These are phyloP conservation scores for Crithidia bombi DNA, from an alignment of 208 protist species.

Conservation along the genomic window DNA sequence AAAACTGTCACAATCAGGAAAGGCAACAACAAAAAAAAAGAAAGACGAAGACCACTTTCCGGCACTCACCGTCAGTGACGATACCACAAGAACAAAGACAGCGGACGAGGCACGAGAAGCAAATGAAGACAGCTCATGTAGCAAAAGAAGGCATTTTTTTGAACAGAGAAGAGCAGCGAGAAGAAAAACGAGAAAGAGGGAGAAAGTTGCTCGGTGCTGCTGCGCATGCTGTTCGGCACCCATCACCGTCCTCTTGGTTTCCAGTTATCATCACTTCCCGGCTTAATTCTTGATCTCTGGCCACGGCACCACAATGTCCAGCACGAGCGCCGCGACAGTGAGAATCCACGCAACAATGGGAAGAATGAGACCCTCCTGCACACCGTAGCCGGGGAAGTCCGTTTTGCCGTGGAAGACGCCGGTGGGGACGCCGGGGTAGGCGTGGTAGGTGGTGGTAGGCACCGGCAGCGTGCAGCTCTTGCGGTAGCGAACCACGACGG, in stretches of 20 bases:
- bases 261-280: not conserved
- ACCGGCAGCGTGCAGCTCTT: slow-evolving; percentile 31
- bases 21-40: slow-evolving; percentile 2
- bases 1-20: no score
- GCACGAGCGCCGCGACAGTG: slow-evolving; percentile 28
- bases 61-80: no score
- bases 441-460: slow-evolving; percentile 12
- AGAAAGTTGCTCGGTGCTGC: no score
- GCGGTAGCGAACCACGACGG: slow-evolving; percentile 51
- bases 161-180: no score
- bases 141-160: no score
- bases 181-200: no score
- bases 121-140: no score
- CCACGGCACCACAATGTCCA: slow-evolving; percentile 60
- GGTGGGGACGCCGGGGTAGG: slow-evolving; percentile 56
- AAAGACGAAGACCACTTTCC: no score
- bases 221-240: no score
- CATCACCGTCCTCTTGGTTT: no score
- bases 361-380: slow-evolving; percentile 57
- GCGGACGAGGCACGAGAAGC: no score
- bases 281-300: slow-evolving; percentile 21
- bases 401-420: slow-evolving; percentile 53
- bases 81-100: not conserved
- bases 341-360: slow-evolving; percentile 54
- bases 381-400: slow-evolving; percentile 51